Evolutionary conservation across 106 monocot genomes (phyloP).

Genomic region (Narthecium ossifragum): DNA sequence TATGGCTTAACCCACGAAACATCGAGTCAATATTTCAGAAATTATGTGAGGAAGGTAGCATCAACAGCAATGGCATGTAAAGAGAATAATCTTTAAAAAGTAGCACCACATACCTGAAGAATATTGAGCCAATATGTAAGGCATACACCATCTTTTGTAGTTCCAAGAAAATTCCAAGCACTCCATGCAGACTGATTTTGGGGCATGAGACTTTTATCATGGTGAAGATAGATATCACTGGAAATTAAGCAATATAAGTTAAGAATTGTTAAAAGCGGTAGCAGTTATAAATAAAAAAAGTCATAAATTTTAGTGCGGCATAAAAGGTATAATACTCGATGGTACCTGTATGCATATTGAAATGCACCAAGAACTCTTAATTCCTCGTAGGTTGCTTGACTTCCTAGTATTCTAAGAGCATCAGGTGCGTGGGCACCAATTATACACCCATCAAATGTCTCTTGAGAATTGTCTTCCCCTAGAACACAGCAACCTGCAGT

Average conservation of each 20-base stretch:
- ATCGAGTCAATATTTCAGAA: too few species aligned
- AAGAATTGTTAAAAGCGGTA: too few species aligned
- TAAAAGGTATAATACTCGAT: not conserved
- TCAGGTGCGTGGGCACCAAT: conserved; percentile 73
- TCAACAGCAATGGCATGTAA: too few species aligned
- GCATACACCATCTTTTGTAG: conserved; percentile 43
- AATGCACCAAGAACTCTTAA: conserved; percentile 82
- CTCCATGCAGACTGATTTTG: conserved; percentile 84
- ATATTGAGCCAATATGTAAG: conserved; percentile 96
- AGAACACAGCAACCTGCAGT: conserved; percentile 53
- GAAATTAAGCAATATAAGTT: not conserved
- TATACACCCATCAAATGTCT: conserved; percentile 65
- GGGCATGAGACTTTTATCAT: conserved; percentile 79
- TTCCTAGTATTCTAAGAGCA: conserved; percentile 78
- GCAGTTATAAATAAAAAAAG: too few species aligned
- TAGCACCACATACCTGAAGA: conserved; percentile 55
- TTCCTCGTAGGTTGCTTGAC: conserved; percentile 69
- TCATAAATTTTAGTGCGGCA: not conserved
- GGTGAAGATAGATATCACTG: conserved; percentile 94
- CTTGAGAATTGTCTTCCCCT: conserved; percentile 44
- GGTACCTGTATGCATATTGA: conserved; percentile 74
- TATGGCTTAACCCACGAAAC: not conserved
- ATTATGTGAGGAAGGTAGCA: too few species aligned
- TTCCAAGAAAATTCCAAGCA: conserved; percentile 96
- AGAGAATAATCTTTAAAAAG: not conserved